Conservation (phyloP, 2,329 filamentous ascomycete species). For the Monascus ruber region DNA sequence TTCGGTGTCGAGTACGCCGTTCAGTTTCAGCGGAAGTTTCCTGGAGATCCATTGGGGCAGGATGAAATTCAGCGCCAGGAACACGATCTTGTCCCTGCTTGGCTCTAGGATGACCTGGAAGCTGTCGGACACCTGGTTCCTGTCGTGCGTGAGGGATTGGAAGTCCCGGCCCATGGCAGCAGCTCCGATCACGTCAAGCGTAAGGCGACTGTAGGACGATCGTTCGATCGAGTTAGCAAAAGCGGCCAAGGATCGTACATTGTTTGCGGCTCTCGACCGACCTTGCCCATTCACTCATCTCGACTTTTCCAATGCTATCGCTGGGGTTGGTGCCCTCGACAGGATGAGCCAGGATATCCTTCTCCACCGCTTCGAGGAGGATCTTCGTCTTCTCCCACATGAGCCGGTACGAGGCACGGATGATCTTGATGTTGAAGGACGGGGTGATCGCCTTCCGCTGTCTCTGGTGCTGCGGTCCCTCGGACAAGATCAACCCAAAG, state of each 20-base stretch:
- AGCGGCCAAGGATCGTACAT: too few relatives aligned
- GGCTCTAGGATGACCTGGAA: slow-evolving; percentile 42
- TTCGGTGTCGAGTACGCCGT: slow-evolving; percentile 18
- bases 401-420: slow-evolving; percentile 21
- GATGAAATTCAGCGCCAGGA: slow-evolving; percentile 35
- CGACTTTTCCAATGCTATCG: slow-evolving; percentile 17
- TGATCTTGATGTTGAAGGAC: slow-evolving; percentile 26
- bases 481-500: slow-evolving; percentile 40
- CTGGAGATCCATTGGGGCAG: slow-evolving; percentile 42
- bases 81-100: slow-evolving; percentile 30
- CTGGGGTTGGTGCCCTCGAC: slow-evolving; percentile 14
- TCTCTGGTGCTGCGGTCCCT: slow-evolving; percentile 40
- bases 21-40: slow-evolving; percentile 31
- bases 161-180: slow-evolving; percentile 49
- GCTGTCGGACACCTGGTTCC: slow-evolving; percentile 41
- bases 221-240: too few relatives aligned
- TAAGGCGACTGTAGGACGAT: slow-evolving; percentile 30
- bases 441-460: slow-evolving; percentile 31
- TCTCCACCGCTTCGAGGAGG: slow-evolving; percentile 23
- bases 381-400: slow-evolving; percentile 28
- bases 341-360: slow-evolving; percentile 15
- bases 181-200: slow-evolving; percentile 48
- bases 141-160: slow-evolving; percentile 37
- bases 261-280: slow-evolving; percentile 1
- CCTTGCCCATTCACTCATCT: slow-evolving; percentile 26